Evolutionary conservation across 345 rosid species (phyloP).

Genomic region (Moricandia arvensis): DNA sequence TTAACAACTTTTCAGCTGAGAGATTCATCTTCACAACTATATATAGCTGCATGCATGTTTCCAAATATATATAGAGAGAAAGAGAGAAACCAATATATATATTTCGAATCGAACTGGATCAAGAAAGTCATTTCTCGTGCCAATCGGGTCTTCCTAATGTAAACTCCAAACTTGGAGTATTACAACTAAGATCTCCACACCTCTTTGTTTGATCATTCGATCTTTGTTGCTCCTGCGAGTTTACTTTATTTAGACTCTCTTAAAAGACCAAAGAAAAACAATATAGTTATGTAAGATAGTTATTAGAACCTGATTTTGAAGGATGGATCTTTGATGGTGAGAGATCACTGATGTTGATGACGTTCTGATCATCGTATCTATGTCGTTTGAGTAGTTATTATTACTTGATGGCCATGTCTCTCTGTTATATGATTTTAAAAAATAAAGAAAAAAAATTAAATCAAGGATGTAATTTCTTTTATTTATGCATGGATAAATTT

Average conservation of each 20-base stretch:
- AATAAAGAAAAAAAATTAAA: not conserved
- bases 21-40: constrained; percentile 8
- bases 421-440: constrained; percentile 9
- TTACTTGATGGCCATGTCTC: constrained; percentile 37
- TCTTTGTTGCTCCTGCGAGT: constrained; percentile 30
- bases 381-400: constrained; percentile 28
- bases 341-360: constrained; percentile 36
- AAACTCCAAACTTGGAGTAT: constrained; percentile 68
- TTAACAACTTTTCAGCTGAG: constrained; percentile 12
- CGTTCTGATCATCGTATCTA: constrained; percentile 31
- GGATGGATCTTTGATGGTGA: constrained; percentile 33
- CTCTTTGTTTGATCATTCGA: constrained; percentile 31
- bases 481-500: not conserved
- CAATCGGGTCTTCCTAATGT: constrained; percentile 77
- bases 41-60: constrained; percentile 15
- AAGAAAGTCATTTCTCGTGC: constrained; percentile 47
- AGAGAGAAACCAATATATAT: not conserved
- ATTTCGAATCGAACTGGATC: not conserved
- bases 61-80: not conserved
- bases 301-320: constrained; percentile 34
- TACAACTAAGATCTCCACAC: constrained; percentile 39
- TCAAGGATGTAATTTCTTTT: not conserved
- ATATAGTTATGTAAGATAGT: not conserved
- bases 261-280: not conserved
- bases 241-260: not conserved